Percentiles rank a stretch among this genome's conserved stretches.
These are phyloP conservation scores for Didymella keratinophila DNA, from an alignment of 2,329 filamentous ascomycete genomes.

Conservation along the genomic window DNA sequence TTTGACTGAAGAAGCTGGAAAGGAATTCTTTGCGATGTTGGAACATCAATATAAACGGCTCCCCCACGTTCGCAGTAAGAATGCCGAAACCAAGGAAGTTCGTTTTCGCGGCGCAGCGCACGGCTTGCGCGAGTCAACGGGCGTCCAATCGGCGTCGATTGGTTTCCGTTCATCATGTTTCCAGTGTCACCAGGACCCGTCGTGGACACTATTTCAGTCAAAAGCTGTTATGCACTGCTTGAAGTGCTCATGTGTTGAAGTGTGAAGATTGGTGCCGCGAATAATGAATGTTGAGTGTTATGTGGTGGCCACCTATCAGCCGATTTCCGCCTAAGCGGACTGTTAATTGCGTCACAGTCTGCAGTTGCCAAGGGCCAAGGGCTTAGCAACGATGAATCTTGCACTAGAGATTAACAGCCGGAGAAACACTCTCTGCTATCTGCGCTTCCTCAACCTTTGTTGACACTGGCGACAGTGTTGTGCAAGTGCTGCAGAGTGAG, in stretches of 20 bases:
- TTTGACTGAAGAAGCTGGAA: not conserved
- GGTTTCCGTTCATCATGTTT: constrained; percentile 11
- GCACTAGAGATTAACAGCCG: constrained; percentile 20
- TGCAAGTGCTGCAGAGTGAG: constrained; percentile 15
- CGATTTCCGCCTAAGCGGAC: constrained; percentile 15
- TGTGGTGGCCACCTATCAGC: constrained; percentile 4
- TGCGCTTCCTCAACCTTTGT: constrained; percentile 17
- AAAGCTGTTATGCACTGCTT: not conserved
- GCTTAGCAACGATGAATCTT: constrained; percentile 22
- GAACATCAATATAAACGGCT: not conserved
- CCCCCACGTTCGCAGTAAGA: constrained; percentile 10
- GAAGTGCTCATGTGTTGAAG: too few species aligned
- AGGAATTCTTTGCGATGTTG: not conserved
- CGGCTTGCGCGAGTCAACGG: constrained; percentile 8
- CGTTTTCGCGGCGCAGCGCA: constrained; percentile 8
- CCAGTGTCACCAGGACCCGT: not conserved
- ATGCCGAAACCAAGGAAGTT: constrained; percentile 8
- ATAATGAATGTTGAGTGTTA: not conserved
- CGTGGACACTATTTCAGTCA: not conserved
- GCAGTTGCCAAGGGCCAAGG: constrained; percentile 17
- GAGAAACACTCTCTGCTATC: constrained; percentile 14
- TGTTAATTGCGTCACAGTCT: constrained; percentile 12
- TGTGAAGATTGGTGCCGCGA: not conserved
- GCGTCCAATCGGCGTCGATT: constrained; percentile 19
- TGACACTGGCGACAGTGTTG: constrained; percentile 3